A percentile compares a stretch with the other conserved stretches of the same genome.
Conservation (phyloP, 441 rosid genomes). For the Erodium moschatum region DNA sequence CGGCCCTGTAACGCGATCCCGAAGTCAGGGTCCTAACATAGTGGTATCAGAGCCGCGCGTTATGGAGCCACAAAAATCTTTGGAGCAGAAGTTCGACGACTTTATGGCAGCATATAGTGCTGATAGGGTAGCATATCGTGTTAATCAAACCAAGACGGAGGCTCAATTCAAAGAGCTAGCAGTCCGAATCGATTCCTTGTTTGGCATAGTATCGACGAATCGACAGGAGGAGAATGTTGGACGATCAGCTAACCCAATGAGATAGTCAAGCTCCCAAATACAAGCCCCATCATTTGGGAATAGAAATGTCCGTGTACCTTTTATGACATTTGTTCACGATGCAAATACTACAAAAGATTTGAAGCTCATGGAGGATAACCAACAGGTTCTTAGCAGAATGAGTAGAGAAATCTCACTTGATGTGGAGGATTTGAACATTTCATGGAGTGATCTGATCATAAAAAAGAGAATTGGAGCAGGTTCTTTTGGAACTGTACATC, state of each 20-base stretch:
- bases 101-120: too few species aligned
- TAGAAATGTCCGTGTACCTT: slow-evolving; percentile 26
- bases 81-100: too few species aligned
- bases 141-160: too few species aligned
- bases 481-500: slow-evolving; percentile 97
- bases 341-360: slow-evolving; percentile 28
- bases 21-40: too few species aligned
- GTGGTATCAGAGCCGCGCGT: too few species aligned
- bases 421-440: slow-evolving; percentile 76
- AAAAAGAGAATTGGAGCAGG: slow-evolving; percentile 99
- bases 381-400: slow-evolving; percentile 34
- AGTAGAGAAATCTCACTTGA: slow-evolving; percentile 55
- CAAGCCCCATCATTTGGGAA: slow-evolving; percentile 35
- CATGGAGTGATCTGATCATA: slow-evolving; percentile 82
- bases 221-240: slow-evolving; percentile 38
- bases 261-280: slow-evolving; percentile 34
- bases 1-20: too few species aligned
- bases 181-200: too few species aligned
- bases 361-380: slow-evolving; percentile 33
- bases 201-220: too few species aligned
- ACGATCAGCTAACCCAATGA: slow-evolving; percentile 31
- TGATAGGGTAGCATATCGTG: too few species aligned
- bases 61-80: too few species aligned
- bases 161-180: too few species aligned
- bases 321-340: slow-evolving; percentile 28